Conservation (phyloP, 2,329 filamentous ascomycete species). For the Cordyceps cicadae region DNA sequence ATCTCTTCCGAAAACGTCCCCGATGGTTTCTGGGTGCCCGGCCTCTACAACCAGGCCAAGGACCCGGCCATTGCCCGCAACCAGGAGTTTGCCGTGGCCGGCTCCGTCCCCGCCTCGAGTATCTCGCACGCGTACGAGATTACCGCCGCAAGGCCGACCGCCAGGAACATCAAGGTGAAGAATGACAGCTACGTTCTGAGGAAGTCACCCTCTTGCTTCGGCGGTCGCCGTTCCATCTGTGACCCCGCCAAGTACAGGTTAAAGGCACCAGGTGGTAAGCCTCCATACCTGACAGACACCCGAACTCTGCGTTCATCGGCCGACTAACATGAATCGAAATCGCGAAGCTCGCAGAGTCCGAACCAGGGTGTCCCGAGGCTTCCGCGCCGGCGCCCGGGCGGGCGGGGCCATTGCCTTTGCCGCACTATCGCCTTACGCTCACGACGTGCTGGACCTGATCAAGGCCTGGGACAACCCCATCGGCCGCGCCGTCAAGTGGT, state of each 20-base stretch:
- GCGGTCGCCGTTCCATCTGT: neutral
- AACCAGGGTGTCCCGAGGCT: neutral
- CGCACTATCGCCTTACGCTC: neutral
- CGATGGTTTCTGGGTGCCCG: slow-evolving; percentile 12
- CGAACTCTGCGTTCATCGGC: neutral
- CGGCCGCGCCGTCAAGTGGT: neutral
- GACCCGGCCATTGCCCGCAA: neutral
- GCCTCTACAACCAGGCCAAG: neutral
- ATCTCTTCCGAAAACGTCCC: slow-evolving; percentile 1
- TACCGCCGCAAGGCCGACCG: neutral
- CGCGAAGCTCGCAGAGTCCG: neutral
- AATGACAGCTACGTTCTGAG: neutral
- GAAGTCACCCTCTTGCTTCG: neutral
- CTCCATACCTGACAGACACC: neutral
- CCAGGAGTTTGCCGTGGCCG: neutral
- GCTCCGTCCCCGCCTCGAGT: neutral
- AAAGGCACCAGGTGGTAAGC: neutral
- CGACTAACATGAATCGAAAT: neutral
- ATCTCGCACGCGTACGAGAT: neutral
- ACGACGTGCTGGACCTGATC: neutral
- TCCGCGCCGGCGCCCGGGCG: neutral
- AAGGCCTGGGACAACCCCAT: slow-evolving; percentile 1
- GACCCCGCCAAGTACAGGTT: neutral
- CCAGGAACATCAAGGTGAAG: neutral
- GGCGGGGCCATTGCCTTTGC: neutral